Evolutionary conservation across 2,329 filamentous ascomycete species (phyloP), one percentile per base, ranked within the genome.

Genomic region (Scytalidium lignicola): DNA sequence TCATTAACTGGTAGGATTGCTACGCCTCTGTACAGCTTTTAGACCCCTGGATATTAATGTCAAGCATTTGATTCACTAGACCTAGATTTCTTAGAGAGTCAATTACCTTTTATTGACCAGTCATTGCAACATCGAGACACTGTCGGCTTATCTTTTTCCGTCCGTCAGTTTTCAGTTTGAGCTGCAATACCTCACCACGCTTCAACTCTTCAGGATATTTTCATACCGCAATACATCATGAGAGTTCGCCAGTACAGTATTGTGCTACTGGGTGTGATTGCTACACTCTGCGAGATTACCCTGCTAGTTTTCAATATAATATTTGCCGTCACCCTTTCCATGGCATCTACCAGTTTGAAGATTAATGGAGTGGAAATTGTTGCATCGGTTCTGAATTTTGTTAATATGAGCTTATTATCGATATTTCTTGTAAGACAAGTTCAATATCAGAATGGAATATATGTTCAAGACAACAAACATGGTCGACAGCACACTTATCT

Each of bases 271-370:
- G 61, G 62, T 23, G 56, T 54, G 45, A 41, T 64, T 42, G 59
- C 62, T n/a, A 49, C 58, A 39, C 53, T 53, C 43, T 63, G 62
- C 50, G 55, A 51, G 17, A 47, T 55, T 39, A 58, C 52, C 10
- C 52, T 62, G 53, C 50, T 65, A 22, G 58, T 54, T 13, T 60
- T 65, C 43, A 55, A 62, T 32, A 54, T 66, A 42, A 55, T 62
- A 29, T 62, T 64, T 41, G 56, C 62, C 8, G 44, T 56, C 43
- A 51, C 50, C 18, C 49, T 63, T 15, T 54, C 56, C 32, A 53
- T 43, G 28, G 40, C 50, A 26, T 43, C 50, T 2, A 51, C 55
- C 8, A 41, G 48, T 21, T 32, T 40, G 12, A 51, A 52, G 18
- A 6, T 10, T 26, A 10, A 10, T 10, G 23, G 23, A 26, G 53